These are phyloP conservation scores for Lichtheimia ornata DNA, from an alignment of 371 early-diverging fungal species.

Conservation along the genomic window DNA sequence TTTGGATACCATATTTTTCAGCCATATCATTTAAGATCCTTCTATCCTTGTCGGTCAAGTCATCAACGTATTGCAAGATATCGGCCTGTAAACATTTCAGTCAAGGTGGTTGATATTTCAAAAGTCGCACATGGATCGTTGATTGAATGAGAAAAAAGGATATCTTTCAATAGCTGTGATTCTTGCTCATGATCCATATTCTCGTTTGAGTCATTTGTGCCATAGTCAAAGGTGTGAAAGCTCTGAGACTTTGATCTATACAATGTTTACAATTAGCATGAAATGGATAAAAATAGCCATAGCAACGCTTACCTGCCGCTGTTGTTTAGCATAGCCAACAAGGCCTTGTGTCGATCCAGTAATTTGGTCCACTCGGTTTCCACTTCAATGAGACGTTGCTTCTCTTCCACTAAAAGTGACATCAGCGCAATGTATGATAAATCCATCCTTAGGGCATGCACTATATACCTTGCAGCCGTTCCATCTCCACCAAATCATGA, in stretches of 20 bases:
- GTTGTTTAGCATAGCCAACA: conserved; percentile 38
- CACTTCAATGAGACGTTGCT: conserved; percentile 44
- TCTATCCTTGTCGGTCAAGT: conserved; percentile 44
- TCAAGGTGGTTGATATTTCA: conserved; percentile 16
- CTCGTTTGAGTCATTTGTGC: conserved; percentile 22
- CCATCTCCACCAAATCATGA: conserved; percentile 58
- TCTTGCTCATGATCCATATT: conserved; percentile 28
- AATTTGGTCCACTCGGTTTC: conserved; percentile 58
- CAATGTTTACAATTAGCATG: not conserved
- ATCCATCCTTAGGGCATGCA: too few species aligned
- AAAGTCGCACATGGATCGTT: not conserved
- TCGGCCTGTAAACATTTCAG: conserved; percentile 35
- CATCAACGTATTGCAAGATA: conserved; percentile 49
- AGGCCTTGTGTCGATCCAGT: conserved; percentile 53
- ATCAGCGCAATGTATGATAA: too few species aligned
- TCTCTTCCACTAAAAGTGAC: conserved; percentile 31
- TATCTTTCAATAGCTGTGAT: conserved; percentile 40
- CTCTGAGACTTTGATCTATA: conserved; percentile 3
- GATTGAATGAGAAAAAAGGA: conserved; percentile 20
- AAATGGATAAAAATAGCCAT: not conserved
- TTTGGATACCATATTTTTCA: conserved; percentile 41
- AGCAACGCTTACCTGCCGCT: conserved; percentile 3
- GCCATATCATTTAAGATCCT: conserved; percentile 45
- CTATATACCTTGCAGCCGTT: conserved; percentile 47
- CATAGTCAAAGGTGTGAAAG: conserved; percentile 45